Evolutionary conservation across 768 basidiomycete genomes (phyloP), one percentile per base, ranked within the genome.

Genomic region (Tylopilus felleus): DNA sequence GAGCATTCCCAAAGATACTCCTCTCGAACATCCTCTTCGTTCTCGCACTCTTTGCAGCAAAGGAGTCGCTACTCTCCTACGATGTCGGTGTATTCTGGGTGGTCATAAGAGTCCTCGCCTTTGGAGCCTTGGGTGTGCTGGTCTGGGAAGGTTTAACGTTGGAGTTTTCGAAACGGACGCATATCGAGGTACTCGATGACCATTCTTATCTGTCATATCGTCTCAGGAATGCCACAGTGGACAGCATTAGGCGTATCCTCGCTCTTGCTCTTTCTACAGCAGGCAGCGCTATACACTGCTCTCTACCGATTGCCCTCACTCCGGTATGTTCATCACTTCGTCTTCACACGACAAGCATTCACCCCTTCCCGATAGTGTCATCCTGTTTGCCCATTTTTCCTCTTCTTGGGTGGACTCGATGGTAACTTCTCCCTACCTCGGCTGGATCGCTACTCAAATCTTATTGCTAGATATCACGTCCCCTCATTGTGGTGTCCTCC

Each of bases 11-110:
- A 10, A 78, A 76, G 60, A 75, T 88, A 47, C 61, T 85, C 52
- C 62, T 85, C 38, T 82, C 83, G 0, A 85, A 89, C 71, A 69
- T 81, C 21, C 70, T 88, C 45, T 82, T 86, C 53, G 85, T 85
- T 31, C 68, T 84, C 19, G 77, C 84, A 5, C 70, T 86, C 33
- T 79, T 83, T 68, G 77, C 82, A 7, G 77, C 80, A 47, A 88
- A 87, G 71, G 85, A 84, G 61, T 81, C 82, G 74, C 69, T 90
- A 8, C 70, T 91, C 44, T 74, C 81, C 17, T 78, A 79, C 36
- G 84, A 88, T 66, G 80, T 85, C 21, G 84, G 85, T 8, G 79
- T 86, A 9, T 85, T 90, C 63, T 91, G 88, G 90, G 75, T 89
- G 14, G 75, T 86, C 31, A 84, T 90, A 73, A 75, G 87, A 57